Percentiles rank a stretch among this genome's conserved stretches.
phyloP scores from a whole-genome alignment of 179 eudicot genomes.

The Silene vulgaris region DNA sequence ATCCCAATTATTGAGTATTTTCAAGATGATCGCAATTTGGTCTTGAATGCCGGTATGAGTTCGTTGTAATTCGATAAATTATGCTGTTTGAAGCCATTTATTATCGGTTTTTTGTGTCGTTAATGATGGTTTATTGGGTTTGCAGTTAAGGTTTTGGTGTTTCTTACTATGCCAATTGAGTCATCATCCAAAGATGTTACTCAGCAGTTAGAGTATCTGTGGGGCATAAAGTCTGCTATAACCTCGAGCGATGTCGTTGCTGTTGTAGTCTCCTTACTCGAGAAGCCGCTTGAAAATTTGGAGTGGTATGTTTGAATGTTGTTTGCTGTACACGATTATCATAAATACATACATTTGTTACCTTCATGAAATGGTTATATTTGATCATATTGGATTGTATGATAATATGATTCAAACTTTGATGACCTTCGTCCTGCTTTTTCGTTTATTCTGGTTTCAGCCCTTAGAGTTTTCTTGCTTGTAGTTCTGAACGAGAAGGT shows the following conservation, averaged over 20 bases:
- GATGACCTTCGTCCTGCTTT: background rate
- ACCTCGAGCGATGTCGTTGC: conserved; percentile 59
- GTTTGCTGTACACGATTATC: background rate
- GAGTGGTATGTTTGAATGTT: conserved; percentile 39
- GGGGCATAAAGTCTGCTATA: conserved; percentile 68
- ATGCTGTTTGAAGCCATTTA: background rate
- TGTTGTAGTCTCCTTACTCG: conserved; percentile 72
- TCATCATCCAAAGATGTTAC: conserved; percentile 56
- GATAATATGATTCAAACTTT: background rate
- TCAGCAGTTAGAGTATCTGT: conserved; percentile 77
- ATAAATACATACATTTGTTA: background rate
- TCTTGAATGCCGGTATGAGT: conserved; percentile 66
- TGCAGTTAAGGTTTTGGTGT: conserved; percentile 93
- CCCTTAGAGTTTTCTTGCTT: background rate
- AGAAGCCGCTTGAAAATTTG: conserved; percentile 78
- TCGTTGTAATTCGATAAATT: background rate
- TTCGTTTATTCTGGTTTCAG: background rate
- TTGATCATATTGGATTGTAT: background rate
- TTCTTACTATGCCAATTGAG: conserved; percentile 95
- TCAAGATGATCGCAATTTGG: conserved; percentile 70
- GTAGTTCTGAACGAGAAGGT: background rate
- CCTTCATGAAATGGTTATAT: background rate
- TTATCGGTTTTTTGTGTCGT: background rate
- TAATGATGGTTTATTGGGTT: conserved; percentile 15
- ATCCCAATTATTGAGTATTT: conserved; percentile 76